Evolutionary conservation across 768 basidiomycete genomes (phyloP).

Genomic region (Agrocybe praecox): DNA sequence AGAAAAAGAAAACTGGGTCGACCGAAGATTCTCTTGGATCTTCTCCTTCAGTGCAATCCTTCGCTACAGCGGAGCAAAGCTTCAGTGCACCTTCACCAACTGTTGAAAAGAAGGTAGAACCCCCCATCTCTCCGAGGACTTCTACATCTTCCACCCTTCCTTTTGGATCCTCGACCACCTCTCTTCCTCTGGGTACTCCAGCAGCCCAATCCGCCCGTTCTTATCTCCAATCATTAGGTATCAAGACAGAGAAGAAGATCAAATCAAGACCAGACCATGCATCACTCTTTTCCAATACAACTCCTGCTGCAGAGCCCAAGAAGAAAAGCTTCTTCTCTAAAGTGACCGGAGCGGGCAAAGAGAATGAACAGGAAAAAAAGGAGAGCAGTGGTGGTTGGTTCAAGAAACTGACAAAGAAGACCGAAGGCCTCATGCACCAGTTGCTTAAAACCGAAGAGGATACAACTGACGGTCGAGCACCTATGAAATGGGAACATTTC

Average conservation of each 20-base stretch:
- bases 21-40: conserved; percentile 22
- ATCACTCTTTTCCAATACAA: conserved; percentile 44
- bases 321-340: conserved; percentile 54
- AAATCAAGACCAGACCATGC: conserved; percentile 70
- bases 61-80: conserved; percentile 9
- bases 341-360: conserved; percentile 38
- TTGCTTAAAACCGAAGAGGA: conserved; percentile 59
- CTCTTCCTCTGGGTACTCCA: conserved; percentile 42
- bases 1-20: conserved; percentile 54
- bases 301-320: conserved; percentile 37
- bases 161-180: conserved; percentile 30
- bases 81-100: conserved; percentile 16
- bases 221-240: conserved; percentile 57
- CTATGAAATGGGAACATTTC: conserved; percentile 83
- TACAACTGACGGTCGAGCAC: conserved; percentile 51
- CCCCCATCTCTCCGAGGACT: conserved; percentile 16
- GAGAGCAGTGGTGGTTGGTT: conserved; percentile 58
- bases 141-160: background rate
- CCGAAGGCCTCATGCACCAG: conserved; percentile 62
- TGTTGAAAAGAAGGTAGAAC: conserved; percentile 17
- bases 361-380: conserved; percentile 38
- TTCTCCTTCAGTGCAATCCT: conserved; percentile 19
- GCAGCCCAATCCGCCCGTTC: conserved; percentile 71
- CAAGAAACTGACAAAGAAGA: conserved; percentile 59
- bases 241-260: conserved; percentile 60